Percentiles rank a stretch among this genome's conserved stretches.
Conservation (phyloP, 2,329 filamentous ascomycete genomes). For the Microsporum audouinii region DNA sequence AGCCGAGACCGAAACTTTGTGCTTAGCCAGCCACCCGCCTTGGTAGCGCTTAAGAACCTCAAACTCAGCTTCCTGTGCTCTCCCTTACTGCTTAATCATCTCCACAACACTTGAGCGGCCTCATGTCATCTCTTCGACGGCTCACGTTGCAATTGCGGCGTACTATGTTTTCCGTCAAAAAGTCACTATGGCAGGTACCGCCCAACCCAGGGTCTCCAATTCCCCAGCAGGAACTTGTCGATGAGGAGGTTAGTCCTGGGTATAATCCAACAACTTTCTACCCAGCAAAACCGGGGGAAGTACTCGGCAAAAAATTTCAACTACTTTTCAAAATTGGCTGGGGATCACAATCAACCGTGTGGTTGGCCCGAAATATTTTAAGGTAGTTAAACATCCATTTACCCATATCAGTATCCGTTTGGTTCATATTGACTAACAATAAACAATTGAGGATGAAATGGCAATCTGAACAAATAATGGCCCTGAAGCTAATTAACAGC, state of each 20-base stretch:
- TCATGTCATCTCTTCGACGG: background rate
- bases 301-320: slow-evolving; percentile 14
- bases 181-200: background rate
- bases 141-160: background rate
- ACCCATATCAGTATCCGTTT: background rate
- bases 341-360: slow-evolving; percentile 32
- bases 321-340: slow-evolving; percentile 23
- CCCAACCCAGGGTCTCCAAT: background rate
- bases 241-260: slow-evolving; percentile 8
- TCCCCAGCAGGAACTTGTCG: slow-evolving; percentile 3
- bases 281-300: slow-evolving; percentile 13
- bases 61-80: no score
- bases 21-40: no score
- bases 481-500: slow-evolving; percentile 11
- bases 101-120: background rate
- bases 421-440: background rate
- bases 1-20: no score
- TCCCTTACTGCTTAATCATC: background rate
- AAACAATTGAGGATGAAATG: background rate
- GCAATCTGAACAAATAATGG: background rate
- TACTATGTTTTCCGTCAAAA: background rate
- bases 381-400: slow-evolving; percentile 18
- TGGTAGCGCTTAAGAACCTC: no score
- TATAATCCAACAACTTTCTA: slow-evolving; percentile 14
- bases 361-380: slow-evolving; percentile 29